Percentiles rank a stretch among this genome's conserved stretches.
Evolutionary conservation across 2,329 filamentous ascomycete species (phyloP).

Genomic region (Trichothecium sympodiale): DNA sequence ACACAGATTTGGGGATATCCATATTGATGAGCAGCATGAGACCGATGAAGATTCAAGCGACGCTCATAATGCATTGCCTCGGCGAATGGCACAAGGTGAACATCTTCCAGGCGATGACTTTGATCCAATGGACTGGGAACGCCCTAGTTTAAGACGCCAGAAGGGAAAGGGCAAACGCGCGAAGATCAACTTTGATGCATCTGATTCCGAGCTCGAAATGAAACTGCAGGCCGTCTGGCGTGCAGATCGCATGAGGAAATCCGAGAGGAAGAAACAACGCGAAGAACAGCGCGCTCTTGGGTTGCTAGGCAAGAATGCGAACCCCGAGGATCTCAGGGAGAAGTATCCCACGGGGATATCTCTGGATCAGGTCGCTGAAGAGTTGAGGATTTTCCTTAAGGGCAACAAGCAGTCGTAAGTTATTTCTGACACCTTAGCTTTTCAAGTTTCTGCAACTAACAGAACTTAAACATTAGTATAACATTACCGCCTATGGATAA

Average conservation of each 20-base stretch:
- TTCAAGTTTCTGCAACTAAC: background rate
- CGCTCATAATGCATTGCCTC: background rate
- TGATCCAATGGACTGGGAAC: constrained; percentile 76
- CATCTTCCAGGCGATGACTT: constrained; percentile 42
- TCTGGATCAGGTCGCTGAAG: constrained; percentile 57
- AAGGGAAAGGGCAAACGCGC: constrained; percentile 52
- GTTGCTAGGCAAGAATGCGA: constrained; percentile 46
- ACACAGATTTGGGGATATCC: background rate
- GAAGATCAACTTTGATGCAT: constrained; percentile 37
- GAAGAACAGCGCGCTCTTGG: constrained; percentile 57
- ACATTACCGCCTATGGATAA: constrained; percentile 78
- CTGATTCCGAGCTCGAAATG: constrained; percentile 58
- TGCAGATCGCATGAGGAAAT: constrained; percentile 62
- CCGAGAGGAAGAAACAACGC: constrained; percentile 56
- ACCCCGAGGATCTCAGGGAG: constrained; percentile 45
- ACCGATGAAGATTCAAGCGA: constrained; percentile 4
- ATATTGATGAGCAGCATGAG: background rate
- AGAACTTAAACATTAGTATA: constrained; percentile 24
- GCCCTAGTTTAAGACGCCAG: constrained; percentile 50
- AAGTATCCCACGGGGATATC: constrained; percentile 68
- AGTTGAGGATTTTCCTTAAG: constrained; percentile 62
- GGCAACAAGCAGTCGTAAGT: constrained; percentile 51
- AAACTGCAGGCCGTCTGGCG: constrained; percentile 49
- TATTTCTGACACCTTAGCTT: background rate
- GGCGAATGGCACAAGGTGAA: background rate